phyloP scores from a whole-genome alignment of 2,329 filamentous ascomycete species.

The Cordyceps pruinosa region DNA sequence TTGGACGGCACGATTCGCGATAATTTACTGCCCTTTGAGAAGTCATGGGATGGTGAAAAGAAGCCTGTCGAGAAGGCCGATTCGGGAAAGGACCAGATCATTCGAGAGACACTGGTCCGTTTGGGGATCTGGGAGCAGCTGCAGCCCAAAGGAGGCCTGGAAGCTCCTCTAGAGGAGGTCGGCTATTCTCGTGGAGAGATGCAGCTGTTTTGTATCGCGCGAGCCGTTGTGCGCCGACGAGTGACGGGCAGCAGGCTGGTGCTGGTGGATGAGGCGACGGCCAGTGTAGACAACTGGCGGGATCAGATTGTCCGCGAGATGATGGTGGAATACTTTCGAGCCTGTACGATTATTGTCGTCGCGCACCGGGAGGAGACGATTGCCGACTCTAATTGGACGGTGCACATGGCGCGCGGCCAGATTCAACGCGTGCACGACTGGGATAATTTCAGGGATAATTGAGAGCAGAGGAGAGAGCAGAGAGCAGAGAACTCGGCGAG shows the following conservation, averaged over 20 bases:
- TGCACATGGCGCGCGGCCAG: no score
- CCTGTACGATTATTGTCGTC: background rate
- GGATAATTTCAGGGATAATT: no score
- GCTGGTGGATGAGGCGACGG: background rate
- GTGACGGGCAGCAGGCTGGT: background rate
- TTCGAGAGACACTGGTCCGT: background rate
- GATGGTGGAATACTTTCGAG: background rate
- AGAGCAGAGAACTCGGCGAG: no score
- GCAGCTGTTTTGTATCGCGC: background rate
- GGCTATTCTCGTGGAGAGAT: background rate
- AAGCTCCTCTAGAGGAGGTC: background rate
- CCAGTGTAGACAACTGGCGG: background rate
- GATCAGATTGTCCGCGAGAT: background rate
- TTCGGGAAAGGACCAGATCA: background rate
- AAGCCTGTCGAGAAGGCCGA: background rate
- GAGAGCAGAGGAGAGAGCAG: no score
- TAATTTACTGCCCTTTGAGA: background rate
- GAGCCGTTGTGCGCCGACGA: background rate
- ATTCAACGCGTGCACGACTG: no score
- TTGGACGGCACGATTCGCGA: constrained; percentile 7
- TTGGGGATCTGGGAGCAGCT: background rate
- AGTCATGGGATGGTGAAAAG: background rate
- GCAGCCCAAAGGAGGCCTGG: background rate
- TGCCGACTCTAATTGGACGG: no score
- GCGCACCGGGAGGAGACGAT: background rate